Conservation (phyloP, 257 asterid genomes). For the Coffea canephora region DNA sequence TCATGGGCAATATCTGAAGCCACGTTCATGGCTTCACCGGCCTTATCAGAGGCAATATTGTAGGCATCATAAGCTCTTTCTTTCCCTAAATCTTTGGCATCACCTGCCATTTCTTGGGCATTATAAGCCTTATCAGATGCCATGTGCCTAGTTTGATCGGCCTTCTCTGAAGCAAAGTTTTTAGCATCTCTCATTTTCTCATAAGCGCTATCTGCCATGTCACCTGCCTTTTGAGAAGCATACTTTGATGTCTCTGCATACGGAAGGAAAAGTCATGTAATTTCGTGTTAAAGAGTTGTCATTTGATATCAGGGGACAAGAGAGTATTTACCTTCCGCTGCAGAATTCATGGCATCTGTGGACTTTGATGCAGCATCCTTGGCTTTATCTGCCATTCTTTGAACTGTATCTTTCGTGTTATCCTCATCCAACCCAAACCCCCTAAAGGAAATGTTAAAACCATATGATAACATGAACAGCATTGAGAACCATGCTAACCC, state of each 20-base stretch:
- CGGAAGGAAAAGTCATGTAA: neutral
- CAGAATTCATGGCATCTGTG: slow-evolving; percentile 33
- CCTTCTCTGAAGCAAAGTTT: slow-evolving; percentile 1
- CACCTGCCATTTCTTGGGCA: neutral
- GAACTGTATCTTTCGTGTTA: slow-evolving; percentile 30
- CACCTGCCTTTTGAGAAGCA: slow-evolving; percentile 44
- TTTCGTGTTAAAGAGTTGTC: neutral
- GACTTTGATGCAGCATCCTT: slow-evolving; percentile 48
- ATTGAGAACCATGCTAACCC: neutral
- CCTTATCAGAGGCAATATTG: slow-evolving; percentile 30
- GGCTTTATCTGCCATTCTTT: slow-evolving; percentile 26
- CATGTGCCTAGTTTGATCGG: neutral
- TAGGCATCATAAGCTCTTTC: slow-evolving; percentile 31
- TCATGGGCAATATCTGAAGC: slow-evolving; percentile 27
- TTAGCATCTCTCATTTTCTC: slow-evolving; percentile 2
- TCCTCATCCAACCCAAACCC: slow-evolving; percentile 29
- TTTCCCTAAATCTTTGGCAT: slow-evolving; percentile 19
- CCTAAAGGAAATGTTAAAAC: slow-evolving; percentile 21
- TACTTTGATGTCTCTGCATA: slow-evolving; percentile 44
- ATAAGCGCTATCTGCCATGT: slow-evolving; percentile 21
- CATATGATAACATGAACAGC: neutral
- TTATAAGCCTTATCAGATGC: neutral
- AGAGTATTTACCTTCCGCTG: slow-evolving; percentile 38
- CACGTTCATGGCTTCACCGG: slow-evolving; percentile 24
- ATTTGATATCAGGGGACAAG: neutral